These are phyloP conservation scores for Penicillium waksmanii DNA, from an alignment of 495 filamentous ascomycete genomes.

Conservation along the genomic window DNA sequence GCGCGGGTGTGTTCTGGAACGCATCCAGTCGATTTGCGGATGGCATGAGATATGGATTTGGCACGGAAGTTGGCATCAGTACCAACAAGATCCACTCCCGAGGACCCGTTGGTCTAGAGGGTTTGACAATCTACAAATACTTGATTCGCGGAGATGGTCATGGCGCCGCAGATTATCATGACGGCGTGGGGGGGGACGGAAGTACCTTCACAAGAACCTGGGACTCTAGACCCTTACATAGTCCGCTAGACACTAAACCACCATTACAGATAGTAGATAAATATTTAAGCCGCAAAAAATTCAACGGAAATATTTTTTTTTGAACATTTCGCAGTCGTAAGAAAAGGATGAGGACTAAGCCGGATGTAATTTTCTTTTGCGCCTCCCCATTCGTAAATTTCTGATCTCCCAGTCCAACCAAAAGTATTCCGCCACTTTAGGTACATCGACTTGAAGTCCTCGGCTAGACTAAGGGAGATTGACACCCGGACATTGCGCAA, in stretches of 20 bases:
- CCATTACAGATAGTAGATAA: too few species aligned
- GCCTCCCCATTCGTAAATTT: slow-evolving; percentile 30
- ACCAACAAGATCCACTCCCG: slow-evolving; percentile 98
- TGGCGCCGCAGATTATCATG: slow-evolving; percentile 70
- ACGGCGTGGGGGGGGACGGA: slow-evolving; percentile 61
- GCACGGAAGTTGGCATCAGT: slow-evolving; percentile 96
- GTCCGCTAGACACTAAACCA: too few species aligned
- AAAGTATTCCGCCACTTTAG: slow-evolving; percentile 29
- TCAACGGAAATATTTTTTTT: slow-evolving; percentile 26
- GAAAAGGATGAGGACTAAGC: slow-evolving; percentile 36
- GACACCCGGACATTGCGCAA: slow-evolving; percentile 18
- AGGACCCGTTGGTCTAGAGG: slow-evolving; percentile 92
- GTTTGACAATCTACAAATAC: slow-evolving; percentile 97
- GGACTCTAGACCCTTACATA: slow-evolving; percentile 4
- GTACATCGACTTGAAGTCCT: slow-evolving; percentile 33
- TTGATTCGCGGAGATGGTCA: slow-evolving; percentile 82
- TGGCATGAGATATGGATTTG: slow-evolving; percentile 96
- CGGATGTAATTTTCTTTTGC: slow-evolving; percentile 41
- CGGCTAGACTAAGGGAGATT: slow-evolving; percentile 24
- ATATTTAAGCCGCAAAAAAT: slow-evolving; percentile 4
- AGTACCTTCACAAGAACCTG: slow-evolving; percentile 39
- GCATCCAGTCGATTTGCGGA: slow-evolving; percentile 93
- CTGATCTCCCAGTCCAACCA: slow-evolving; percentile 28
- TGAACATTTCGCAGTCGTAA: slow-evolving; percentile 34
- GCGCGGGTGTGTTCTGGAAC: slow-evolving; percentile 96